Base-by-base conservation (phyloP, 495 filamentous ascomycete species). In the Aspergillus indologenus region DNA sequence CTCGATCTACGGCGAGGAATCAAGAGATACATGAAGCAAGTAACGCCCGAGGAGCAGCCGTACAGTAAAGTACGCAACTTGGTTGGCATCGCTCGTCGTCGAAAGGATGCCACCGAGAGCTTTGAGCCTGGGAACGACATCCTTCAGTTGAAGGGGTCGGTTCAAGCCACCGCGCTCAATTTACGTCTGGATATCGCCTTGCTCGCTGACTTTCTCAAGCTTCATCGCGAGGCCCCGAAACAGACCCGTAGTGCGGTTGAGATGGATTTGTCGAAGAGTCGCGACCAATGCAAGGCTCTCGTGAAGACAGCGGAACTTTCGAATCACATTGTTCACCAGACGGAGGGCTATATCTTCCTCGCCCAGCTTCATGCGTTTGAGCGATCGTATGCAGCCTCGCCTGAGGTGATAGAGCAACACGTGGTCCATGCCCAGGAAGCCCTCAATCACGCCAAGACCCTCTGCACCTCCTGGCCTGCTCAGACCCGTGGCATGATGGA, bases 1-100 rank as follows among this genome's bases (percentile, higher is more conserved):
- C 21, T 77, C 5, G 48, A 54, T 14, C 68, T 85, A 20, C 78
- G 79, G 58, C 56, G 57, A 4, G 44, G 72, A 1, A 72, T 85
- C 45, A 66, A 64, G 1, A 54, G 20, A n/a, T 86, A 83, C 65
- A 64, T 72, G 5, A 43, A 64, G 15, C 55, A 76, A 40, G 81
- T 85, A 15, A 62, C 65, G 45, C 64, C 74, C 59, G 74, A 81
- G 48, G 86, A 89, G 69, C 84, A 89, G 55, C 85, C 86, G 0
- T 85, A 85, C 55, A 74, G 78, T 44, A 74, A 76, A 15, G 82
- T 90, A 9, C 75, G 76, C 19, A 67, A 76, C 53, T 68, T 85
- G 58, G 81, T 86, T 23, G 65, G 79, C 53, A 74, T 81, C 45
- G 78, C 78, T 5, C 73, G 74, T 21, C 67, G 73, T 17, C 73